phyloP scores from a whole-genome alignment of 306 rosid species.

The Betula pendula region DNA sequence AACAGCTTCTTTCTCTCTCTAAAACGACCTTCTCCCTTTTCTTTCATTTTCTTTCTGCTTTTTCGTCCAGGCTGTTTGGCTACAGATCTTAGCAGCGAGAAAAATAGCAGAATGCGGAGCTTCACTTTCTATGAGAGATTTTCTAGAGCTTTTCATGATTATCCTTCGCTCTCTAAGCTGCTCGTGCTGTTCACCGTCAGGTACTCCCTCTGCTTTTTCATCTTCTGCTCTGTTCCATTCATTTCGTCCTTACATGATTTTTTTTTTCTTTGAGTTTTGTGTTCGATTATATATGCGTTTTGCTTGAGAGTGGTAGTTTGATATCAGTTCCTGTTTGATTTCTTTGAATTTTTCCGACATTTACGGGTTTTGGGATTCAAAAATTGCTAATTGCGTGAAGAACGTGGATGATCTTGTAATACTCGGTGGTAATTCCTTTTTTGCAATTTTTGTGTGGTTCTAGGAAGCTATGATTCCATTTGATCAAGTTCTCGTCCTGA shows the following conservation, averaged over 20 bases:
- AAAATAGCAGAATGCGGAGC: constrained; percentile 40
- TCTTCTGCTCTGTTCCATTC: background rate
- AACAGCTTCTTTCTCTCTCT: background rate
- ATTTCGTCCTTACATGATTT: background rate
- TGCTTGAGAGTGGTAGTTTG: background rate
- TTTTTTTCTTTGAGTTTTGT: no score
- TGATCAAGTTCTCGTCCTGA: background rate
- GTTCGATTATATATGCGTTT: background rate
- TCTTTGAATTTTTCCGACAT: background rate
- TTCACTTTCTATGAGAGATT: constrained; percentile 39
- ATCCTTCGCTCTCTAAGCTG: constrained; percentile 52
- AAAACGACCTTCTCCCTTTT: background rate
- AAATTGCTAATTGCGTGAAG: background rate
- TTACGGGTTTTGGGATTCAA: background rate
- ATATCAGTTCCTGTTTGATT: background rate
- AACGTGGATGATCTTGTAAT: background rate
- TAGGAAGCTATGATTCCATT: no score
- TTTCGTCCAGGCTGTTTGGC: constrained; percentile 23
- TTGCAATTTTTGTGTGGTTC: background rate
- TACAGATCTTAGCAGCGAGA: constrained; percentile 16
- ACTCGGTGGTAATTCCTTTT: background rate
- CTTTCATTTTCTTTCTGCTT: background rate
- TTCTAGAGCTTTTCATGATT: constrained; percentile 49
- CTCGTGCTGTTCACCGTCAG: constrained; percentile 68
- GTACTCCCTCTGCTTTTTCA: constrained; percentile 33